Evolutionary conservation across 371 early-diverging fungal genomes (phyloP).

Genomic region (Mucor saturninus): DNA sequence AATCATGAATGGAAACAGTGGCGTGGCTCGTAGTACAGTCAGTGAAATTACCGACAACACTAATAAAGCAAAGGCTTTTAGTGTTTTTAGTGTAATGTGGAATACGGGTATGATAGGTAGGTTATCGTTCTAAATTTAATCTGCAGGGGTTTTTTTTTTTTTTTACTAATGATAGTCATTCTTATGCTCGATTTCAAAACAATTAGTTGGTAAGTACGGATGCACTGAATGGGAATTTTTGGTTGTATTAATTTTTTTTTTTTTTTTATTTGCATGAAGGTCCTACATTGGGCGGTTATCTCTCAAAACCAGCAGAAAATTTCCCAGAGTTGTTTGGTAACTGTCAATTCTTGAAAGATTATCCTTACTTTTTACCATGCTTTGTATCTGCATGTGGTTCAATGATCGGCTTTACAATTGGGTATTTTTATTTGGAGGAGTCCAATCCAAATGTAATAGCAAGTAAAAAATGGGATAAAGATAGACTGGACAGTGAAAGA

Average conservation of each 20-base stretch:
- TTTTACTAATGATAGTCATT: background rate
- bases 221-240: background rate
- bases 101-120: constrained; percentile 67
- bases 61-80: constrained; percentile 74
- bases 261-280: constrained; percentile 2
- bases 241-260: background rate
- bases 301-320: constrained; percentile 74
- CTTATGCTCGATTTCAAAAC: constrained; percentile 3
- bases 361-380: constrained; percentile 91
- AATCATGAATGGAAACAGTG: constrained; percentile 82
- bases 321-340: constrained; percentile 76
- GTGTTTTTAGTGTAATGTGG: constrained; percentile 73
- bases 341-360: constrained; percentile 62
- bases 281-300: constrained; percentile 66
- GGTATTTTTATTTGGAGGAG: constrained; percentile 77
- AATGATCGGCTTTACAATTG: constrained; percentile 68
- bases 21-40: constrained; percentile 83
- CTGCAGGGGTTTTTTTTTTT: background rate
- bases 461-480: constrained; percentile 14
- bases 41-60: constrained; percentile 87
- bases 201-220: constrained; percentile 27
- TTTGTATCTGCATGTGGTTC: constrained; percentile 70
- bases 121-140: background rate
- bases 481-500: constrained; percentile 9
- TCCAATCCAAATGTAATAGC: constrained; percentile 52